A percentile compares a stretch with the other conserved stretches of the same genome.
Conservation (phyloP, 2,329 filamentous ascomycete species). For the Mycosphaerella sp. region DNA sequence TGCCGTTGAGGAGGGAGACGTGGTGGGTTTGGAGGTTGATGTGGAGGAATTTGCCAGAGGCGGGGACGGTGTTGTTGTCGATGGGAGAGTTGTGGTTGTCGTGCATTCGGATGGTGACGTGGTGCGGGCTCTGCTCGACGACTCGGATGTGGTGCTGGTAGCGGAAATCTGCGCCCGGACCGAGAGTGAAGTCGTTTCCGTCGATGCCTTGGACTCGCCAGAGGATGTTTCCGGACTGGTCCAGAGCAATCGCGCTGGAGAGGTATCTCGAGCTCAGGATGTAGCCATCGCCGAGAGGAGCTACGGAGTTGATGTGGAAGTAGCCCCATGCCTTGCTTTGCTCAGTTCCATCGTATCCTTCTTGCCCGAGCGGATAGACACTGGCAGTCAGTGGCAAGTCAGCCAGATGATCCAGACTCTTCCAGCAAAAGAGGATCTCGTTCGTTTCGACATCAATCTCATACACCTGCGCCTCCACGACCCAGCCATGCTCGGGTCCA, state of each 20-base stretch:
- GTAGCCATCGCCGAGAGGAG: slow-evolving; percentile 18
- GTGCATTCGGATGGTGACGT: slow-evolving; percentile 10
- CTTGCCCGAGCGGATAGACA: slow-evolving; percentile 25
- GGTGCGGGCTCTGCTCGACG: background rate
- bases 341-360: slow-evolving; percentile 18
- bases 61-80: slow-evolving; percentile 17
- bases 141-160: slow-evolving; percentile 24
- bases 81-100: slow-evolving; percentile 23
- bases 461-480: slow-evolving; percentile 28
- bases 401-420: slow-evolving; percentile 35
- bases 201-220: slow-evolving; percentile 19
- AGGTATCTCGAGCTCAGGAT: slow-evolving; percentile 22
- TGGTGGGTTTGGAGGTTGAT: slow-evolving; percentile 12
- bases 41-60: slow-evolving; percentile 19
- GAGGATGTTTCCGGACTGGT: slow-evolving; percentile 14
- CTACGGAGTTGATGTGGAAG: slow-evolving; percentile 22
- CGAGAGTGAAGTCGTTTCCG: slow-evolving; percentile 14
- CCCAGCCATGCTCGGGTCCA: slow-evolving; percentile 30
- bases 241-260: slow-evolving; percentile 18
- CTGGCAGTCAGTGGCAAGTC: slow-evolving; percentile 31
- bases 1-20: slow-evolving; percentile 9
- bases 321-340: slow-evolving; percentile 21
- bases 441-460: slow-evolving; percentile 35
- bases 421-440: slow-evolving; percentile 35
- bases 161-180: slow-evolving; percentile 16